Evolutionary conservation across 2,329 filamentous ascomycete species (phyloP), one percentile per base, ranked within the genome.

Genomic region (Claviceps purpurea): DNA sequence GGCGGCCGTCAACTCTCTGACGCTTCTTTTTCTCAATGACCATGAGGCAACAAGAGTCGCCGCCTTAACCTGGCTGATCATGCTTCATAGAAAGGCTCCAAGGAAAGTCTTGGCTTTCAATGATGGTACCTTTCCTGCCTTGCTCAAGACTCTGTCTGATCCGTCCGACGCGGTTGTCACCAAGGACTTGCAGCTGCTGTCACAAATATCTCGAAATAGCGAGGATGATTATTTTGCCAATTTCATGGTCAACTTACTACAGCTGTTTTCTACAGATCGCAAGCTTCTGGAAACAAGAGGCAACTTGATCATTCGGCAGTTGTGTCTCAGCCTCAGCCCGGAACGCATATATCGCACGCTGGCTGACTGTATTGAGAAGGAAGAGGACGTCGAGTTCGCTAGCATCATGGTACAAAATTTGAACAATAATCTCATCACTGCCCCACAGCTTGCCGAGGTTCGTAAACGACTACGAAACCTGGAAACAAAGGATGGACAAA

Each of bases 341-440:
- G 93, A 98, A 66, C 81, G 90, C 46, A 98, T 98, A 54, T 98
- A 97, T 63, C 82, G 93, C 37, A 97, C 89, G 2, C 75, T 98
- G 57, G 94, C 93, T 26, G 93, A 98, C 61, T 96, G 93, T 59
- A 86, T 98, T 10, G 93, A 97, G 67, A 95, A 90, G 63, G 93
- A 98, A 66, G 93, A 97, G 69, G 93, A 98, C 64, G 82, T 98
- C 43, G 94, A 98, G 65, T 98, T 98, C 68, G 91, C 93, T 16
- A 96, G 91, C 64, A 97, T 98, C 61, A 98, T 98, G 93, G 89
- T 98, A 34, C 93, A 98, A 66, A 97, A 97, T 62, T 76, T 98
- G 50, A 98, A 98, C 71, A 98, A 98, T 68, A 98, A 98, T 61
- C 82, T 98, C 51, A 96, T 98, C 58, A 98, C 94, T 1, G 93